These are phyloP conservation scores for Neurospora sp. DNA, from an alignment of 495 filamentous ascomycete genomes.

Conservation along the genomic window DNA sequence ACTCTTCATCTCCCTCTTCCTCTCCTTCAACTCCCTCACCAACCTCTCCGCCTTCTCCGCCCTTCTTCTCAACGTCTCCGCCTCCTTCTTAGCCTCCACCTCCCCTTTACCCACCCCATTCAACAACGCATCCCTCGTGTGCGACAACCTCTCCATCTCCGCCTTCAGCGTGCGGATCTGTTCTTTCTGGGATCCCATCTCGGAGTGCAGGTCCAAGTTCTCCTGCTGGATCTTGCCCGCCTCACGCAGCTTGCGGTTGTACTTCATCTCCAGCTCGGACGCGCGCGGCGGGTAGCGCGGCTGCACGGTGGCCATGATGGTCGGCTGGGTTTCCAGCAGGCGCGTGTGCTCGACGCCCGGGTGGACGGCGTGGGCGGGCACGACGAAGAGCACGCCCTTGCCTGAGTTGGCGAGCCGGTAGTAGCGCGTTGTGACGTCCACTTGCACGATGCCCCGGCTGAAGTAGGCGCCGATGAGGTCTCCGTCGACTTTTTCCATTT, in stretches of 20 bases:
- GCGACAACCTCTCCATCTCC: slow-evolving; percentile 10
- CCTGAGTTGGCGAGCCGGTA: slow-evolving; percentile 35
- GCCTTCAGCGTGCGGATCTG: slow-evolving; percentile 9
- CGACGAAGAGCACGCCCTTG: slow-evolving; percentile 33
- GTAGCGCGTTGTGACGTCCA: slow-evolving; percentile 35
- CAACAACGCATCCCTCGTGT: slow-evolving; percentile 10
- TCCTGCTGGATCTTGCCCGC: slow-evolving; percentile 7
- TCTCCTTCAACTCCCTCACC: slow-evolving; percentile 4
- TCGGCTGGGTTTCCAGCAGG: slow-evolving; percentile 33
- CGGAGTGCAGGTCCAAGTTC: background rate
- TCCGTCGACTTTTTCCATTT: background rate
- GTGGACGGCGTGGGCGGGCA: slow-evolving; percentile 37
- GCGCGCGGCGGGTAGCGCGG: slow-evolving; percentile 23
- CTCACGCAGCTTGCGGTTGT: slow-evolving; percentile 5
- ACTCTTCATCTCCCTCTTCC: background rate
- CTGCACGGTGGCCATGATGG: slow-evolving; percentile 30
- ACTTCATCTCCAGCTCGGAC: slow-evolving; percentile 26
- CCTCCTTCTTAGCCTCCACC: slow-evolving; percentile 5
- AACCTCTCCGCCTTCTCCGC: slow-evolving; percentile 5
- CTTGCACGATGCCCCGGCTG: slow-evolving; percentile 29
- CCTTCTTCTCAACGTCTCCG: background rate
- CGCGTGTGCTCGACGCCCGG: slow-evolving; percentile 30
- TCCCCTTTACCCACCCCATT: slow-evolving; percentile 8
- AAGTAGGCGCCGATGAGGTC: slow-evolving; percentile 12
- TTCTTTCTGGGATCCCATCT: slow-evolving; percentile 1